Evolutionary conservation across 129 eudicot species (phyloP).

Genomic region (Saussurea involucrata): DNA sequence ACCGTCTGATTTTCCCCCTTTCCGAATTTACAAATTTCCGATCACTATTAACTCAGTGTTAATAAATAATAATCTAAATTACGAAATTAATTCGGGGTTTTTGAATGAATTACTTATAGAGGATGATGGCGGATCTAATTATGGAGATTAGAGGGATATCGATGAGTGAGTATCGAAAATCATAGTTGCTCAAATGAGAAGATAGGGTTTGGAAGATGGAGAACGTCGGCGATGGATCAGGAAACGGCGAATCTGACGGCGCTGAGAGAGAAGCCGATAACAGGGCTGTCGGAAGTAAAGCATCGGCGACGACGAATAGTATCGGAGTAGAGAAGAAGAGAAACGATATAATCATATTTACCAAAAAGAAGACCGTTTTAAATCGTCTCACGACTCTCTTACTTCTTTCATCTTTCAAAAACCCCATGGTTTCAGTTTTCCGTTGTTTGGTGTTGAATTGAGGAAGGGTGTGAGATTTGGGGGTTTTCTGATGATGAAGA

Average conservation of each 20-base stretch:
- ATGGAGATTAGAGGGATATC: slow-evolving; percentile 86
- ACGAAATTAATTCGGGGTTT: neutral
- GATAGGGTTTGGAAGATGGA: slow-evolving; percentile 44
- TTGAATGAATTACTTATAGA: slow-evolving; percentile 48
- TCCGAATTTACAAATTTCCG: slow-evolving; percentile 27
- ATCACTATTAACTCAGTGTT: neutral
- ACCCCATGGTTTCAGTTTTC: slow-evolving; percentile 33
- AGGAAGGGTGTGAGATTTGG: no score
- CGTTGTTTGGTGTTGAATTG: neutral
- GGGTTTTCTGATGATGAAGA: no score
- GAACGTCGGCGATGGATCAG: slow-evolving; percentile 27
- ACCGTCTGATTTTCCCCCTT: slow-evolving; percentile 96
- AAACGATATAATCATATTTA: slow-evolving; percentile 67
- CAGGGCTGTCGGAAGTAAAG: slow-evolving; percentile 77
- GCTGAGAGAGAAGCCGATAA: slow-evolving; percentile 54
- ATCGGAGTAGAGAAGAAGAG: slow-evolving; percentile 82
- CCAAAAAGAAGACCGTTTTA: slow-evolving; percentile 67
- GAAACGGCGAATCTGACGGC: slow-evolving; percentile 10
- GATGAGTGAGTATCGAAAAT: slow-evolving; percentile 68
- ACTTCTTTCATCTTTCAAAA: slow-evolving; percentile 61
- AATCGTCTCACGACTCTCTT: slow-evolving; percentile 56
- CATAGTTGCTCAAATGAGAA: slow-evolving; percentile 57
- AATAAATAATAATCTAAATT: neutral
- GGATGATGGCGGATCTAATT: slow-evolving; percentile 65
- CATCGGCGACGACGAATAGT: slow-evolving; percentile 70